Evolutionary conservation across 129 eudicot genomes (phyloP), one percentile per base, ranked within the genome.

Genomic region (Ambrosia trifida): DNA sequence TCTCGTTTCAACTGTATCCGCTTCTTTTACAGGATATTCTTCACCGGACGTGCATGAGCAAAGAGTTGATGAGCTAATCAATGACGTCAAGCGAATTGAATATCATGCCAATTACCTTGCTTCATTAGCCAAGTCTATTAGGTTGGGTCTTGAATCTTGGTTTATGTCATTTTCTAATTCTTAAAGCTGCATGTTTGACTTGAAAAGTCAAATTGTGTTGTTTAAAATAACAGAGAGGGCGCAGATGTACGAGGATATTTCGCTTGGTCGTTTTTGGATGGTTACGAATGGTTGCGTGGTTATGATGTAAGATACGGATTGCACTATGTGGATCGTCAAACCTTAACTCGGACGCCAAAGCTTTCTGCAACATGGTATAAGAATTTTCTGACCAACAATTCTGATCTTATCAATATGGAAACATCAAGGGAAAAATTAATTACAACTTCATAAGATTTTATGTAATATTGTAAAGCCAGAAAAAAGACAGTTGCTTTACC

Each of bases 171-270:
- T 28, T 76, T 66, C 17, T 3, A 36, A 54, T 40, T 31, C 2
- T 33, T 5, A n/a, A 60, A 46, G 32, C 16, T 12, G 19, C 18
- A 5, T 32, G 9, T 70, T 77, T 60, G 44, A 77, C 8, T 59
- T 63, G 7, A 50, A 46, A 60, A 28, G 46, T 18, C 41, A 31
- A 8, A 44, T 14, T 40, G 18, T 1, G n/a, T 36, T 20, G 35
- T 59, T 40, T 41, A 4, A 14, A 66, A 20, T 49, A 31, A 69
- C 72, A 89, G 96, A 78, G 78, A 66, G 38, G 98, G 95, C n/a
- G 95, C 95, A 3, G 83, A 93, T 68, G 96, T 93, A n/a, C 85
- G 88, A 3, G 96, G 98, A 3, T 89, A 89, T 76, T 89, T 93
- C 13, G 44, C 75, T 18, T 88, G 97, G 97, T 83, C 84, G 11